Conservation (phyloP, 352 stramenopile genomes). For the Globisporangium polare region DNA sequence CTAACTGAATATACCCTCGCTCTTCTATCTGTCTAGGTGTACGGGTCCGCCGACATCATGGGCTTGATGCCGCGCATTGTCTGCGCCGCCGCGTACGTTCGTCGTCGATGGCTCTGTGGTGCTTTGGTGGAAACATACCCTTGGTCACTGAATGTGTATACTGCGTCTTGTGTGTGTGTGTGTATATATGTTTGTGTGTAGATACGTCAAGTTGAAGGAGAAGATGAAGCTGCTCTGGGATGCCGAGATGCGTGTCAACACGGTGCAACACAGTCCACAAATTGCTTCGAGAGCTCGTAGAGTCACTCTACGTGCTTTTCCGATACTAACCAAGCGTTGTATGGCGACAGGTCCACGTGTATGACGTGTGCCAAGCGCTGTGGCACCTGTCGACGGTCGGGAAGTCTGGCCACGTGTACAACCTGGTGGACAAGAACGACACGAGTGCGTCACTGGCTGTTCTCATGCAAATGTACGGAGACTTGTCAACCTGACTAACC, state of each 20-base stretch:
- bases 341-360: constrained; percentile 61
- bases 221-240: constrained; percentile 90
- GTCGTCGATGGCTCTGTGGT: background rate
- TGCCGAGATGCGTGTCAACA: constrained; percentile 85
- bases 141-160: background rate
- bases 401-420: constrained; percentile 64
- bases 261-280: constrained; percentile 29
- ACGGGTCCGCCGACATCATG: constrained; percentile 71
- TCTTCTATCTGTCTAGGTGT: constrained; percentile 38
- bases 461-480: background rate
- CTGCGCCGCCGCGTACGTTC: constrained; percentile 71
- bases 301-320: background rate
- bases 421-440: constrained; percentile 84
- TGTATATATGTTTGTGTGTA: constrained; percentile 45
- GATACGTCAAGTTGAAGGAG: constrained; percentile 79
- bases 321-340: background rate
- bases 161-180: constrained; percentile 10
- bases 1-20: background rate
- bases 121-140: background rate
- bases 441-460: constrained; percentile 47
- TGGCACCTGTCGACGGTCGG: constrained; percentile 68
- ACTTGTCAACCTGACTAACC: background rate
- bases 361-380: constrained; percentile 71
- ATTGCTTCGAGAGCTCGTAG: background rate
- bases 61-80: constrained; percentile 86